These are phyloP conservation scores for Symbiotaphrina buchneri DNA, from an alignment of 495 filamentous ascomycete species.

Conservation along the genomic window DNA sequence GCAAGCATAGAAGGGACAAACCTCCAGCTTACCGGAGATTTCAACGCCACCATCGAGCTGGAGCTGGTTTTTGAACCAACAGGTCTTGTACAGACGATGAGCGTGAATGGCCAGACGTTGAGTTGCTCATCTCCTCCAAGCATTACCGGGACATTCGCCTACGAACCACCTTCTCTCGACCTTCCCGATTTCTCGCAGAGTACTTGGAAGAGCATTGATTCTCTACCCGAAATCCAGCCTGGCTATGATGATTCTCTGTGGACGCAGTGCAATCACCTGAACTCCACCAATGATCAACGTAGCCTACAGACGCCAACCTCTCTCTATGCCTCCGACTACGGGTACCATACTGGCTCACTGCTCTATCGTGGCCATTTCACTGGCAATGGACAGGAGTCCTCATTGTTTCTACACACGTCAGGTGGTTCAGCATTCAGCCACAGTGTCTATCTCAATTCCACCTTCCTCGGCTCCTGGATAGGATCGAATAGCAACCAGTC, in stretches of 20 bases:
- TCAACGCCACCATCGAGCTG: conserved; percentile 43
- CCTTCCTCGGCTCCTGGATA: conserved; percentile 11
- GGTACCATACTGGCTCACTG: conserved; percentile 44
- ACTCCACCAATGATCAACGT: conserved; percentile 32
- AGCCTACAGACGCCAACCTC: conserved; percentile 35
- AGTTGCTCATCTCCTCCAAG: conserved; percentile 13
- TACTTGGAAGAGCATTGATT: conserved; percentile 49
- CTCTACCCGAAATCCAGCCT: conserved; percentile 41
- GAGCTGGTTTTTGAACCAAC: conserved; percentile 39
- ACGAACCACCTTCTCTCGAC: conserved; percentile 22
- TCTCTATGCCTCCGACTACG: conserved; percentile 51
- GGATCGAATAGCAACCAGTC: no score
- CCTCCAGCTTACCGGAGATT: conserved; percentile 41
- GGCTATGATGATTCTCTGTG: conserved; percentile 47
- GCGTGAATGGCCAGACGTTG: conserved; percentile 31
- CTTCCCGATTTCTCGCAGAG: conserved; percentile 31
- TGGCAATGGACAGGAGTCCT: conserved; percentile 35
- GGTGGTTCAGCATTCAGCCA: conserved; percentile 29
- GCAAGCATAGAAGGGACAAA: conserved; percentile 24
- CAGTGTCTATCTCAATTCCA: conserved; percentile 12
- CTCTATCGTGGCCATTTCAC: conserved; percentile 53
- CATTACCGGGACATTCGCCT: conserved; percentile 25
- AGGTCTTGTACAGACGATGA: conserved; percentile 23
- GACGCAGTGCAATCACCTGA: conserved; percentile 27
- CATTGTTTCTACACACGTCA: conserved; percentile 29